A percentile compares a stretch with the other conserved stretches of the same genome.
Conservation (phyloP, 495 filamentous ascomycete species). For the Pseudevernia furfuracea region DNA sequence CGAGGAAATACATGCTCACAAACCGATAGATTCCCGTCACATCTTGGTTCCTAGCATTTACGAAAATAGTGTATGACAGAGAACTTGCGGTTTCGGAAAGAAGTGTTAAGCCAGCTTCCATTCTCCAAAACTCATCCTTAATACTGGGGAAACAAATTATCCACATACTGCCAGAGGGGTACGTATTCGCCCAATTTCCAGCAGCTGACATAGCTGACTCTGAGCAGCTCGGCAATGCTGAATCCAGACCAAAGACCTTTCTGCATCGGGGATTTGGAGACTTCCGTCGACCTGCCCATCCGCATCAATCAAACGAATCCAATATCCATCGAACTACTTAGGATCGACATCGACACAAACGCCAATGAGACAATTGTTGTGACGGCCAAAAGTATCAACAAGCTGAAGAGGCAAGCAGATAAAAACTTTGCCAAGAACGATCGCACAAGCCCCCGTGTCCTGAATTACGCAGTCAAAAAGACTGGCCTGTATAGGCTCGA, state of each 20-base stretch:
- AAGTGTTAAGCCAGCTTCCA: slow-evolving; percentile 74
- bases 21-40: slow-evolving; percentile 52
- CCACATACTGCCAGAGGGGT: slow-evolving; percentile 94
- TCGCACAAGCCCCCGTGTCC: slow-evolving; percentile 42
- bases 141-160: slow-evolving; percentile 94
- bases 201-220: slow-evolving; percentile 20
- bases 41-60: slow-evolving; percentile 57
- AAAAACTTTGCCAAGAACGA: slow-evolving; percentile 43
- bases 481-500: slow-evolving; percentile 78
- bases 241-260: slow-evolving; percentile 72
- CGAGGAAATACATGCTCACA: slow-evolving; percentile 24
- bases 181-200: slow-evolving; percentile 26
- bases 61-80: slow-evolving; percentile 75
- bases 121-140: slow-evolving; percentile 82
- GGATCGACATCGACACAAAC: slow-evolving; percentile 73
- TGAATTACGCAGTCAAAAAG: slow-evolving; percentile 64
- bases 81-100: slow-evolving; percentile 85
- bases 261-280: slow-evolving; percentile 61
- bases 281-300: slow-evolving; percentile 64
- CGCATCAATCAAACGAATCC: slow-evolving; percentile 88
- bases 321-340: slow-evolving; percentile 72
- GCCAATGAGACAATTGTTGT: slow-evolving; percentile 71
- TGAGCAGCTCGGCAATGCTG: slow-evolving; percentile 62
- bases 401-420: slow-evolving; percentile 53
- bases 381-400: slow-evolving; percentile 59